Evolutionary conservation across 2,329 filamentous ascomycete genomes (phyloP).

Genomic region (Fonsecaea pedrosoi): DNA sequence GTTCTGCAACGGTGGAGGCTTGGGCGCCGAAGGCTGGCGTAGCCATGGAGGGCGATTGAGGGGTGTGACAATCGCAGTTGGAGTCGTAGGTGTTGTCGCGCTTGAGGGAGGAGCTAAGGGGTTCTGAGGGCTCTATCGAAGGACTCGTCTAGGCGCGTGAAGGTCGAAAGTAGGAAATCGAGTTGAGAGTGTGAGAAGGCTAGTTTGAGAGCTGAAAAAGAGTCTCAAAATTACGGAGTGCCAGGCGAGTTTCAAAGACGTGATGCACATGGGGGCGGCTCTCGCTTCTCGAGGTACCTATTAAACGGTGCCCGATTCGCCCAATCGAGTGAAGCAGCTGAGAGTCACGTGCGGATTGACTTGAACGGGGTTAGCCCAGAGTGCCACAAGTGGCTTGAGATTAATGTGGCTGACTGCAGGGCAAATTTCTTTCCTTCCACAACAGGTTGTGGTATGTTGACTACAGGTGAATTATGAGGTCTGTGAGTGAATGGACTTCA

Average conservation of each 20-base stretch:
- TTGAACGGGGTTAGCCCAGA: neutral
- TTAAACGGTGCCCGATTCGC: slow-evolving; percentile 10
- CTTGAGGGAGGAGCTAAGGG: neutral
- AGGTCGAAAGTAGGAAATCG: neutral
- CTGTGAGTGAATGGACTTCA: neutral
- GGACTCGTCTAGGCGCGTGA: neutral
- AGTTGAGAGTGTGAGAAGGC: neutral
- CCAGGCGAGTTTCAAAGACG: slow-evolving; percentile 14
- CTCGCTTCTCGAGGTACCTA: neutral
- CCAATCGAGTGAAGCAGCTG: neutral
- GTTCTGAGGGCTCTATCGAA: neutral
- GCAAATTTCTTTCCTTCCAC: neutral
- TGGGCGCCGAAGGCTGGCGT: slow-evolving; percentile 51
- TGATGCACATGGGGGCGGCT: slow-evolving; percentile 1
- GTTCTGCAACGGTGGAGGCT: slow-evolving; percentile 46
- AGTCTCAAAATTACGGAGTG: neutral
- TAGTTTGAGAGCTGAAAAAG: slow-evolving; percentile 11
- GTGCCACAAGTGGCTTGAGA: neutral
- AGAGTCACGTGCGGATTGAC: neutral
- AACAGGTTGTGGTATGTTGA: neutral
- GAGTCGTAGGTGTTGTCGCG: neutral
- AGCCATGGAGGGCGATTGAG: slow-evolving; percentile 43
- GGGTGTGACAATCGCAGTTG: slow-evolving; percentile 5
- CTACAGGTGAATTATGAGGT: slow-evolving; percentile 1
- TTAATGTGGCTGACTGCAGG: neutral